Base-by-base conservation (phyloP, 1,284 basidiomycete species). In the Xanthoconium separans region DNA sequence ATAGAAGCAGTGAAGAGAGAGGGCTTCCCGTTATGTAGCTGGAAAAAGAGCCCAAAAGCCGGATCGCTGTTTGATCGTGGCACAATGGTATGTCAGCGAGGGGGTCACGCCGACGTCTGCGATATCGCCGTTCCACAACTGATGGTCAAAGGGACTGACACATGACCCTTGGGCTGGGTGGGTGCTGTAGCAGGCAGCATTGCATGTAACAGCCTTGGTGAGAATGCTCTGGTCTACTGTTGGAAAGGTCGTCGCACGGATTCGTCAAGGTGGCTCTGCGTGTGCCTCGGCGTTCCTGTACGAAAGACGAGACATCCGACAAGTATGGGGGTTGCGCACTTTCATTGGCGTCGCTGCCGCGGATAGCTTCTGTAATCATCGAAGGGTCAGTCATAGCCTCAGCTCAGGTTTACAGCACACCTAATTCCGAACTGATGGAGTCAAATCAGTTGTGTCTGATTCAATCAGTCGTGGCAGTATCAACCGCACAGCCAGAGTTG, bases 391-490 rank as follows among this genome's bases (percentile, higher is more conserved):
- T 43, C 50, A 56, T 39, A 48, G 61, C 59, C 41, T 40, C 50
- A 12, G 20, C 22, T 59, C 40, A 43, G 41, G 41, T 41, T 40
- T 43, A 51, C 34, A 58, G 47, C 40, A 44, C 50, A 45, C 31
- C 42, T 52, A 33, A 60, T 48, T 47, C 34, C 33, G 29, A 45
- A 36, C 15, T 44, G 45, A 45, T 61, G 51, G 27, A 6, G 40
- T 42, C 30, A 39, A 31, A 65, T 65, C 60, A 58, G 29, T 48
- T 53, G 16, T 43, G 34, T 20, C 6, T 62, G 59, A 61, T 64
- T 39, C 50, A 50, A 61, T 61, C 60, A 62, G 27, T 34, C 41
- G 39, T 29, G 51, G 44, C 7, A 39, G 41, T 33, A 39, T 24
- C 52, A 44, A 34, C 18, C 41, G 36, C 50, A 51, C 42, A 47